These are phyloP conservation scores for Fraxinus pennsylvanica DNA, from an alignment of 257 asterid genomes.

Conservation along the genomic window DNA sequence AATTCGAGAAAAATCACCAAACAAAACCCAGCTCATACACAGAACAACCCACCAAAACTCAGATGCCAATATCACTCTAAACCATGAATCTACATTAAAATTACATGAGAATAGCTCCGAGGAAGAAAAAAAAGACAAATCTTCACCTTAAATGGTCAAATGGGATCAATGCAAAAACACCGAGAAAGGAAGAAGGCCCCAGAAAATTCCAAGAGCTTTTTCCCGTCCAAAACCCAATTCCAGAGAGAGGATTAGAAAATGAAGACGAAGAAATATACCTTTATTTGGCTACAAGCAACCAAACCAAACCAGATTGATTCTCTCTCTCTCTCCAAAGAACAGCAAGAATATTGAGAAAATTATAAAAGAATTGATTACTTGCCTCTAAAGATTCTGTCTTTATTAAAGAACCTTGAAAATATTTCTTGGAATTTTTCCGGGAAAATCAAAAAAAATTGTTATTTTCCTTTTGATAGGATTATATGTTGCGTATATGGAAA, in stretches of 20 bases:
- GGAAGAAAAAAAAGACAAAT: too few species aligned
- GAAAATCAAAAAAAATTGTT: constrained; percentile 33
- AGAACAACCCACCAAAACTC: constrained; percentile 19
- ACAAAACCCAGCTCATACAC: not conserved
- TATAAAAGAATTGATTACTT: constrained; percentile 33
- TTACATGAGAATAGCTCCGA: not conserved
- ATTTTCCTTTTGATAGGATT: constrained; percentile 31
- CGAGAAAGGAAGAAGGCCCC: constrained; percentile 7
- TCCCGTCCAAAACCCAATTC: constrained; percentile 35
- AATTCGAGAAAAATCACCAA: not conserved
- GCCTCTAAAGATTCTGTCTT: constrained; percentile 43
- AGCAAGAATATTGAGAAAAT: constrained; percentile 23
- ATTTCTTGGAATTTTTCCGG: constrained; percentile 26
- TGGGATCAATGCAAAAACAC: constrained; percentile 6
- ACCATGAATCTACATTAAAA: constrained; percentile 12
- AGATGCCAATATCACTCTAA: constrained; percentile 4
- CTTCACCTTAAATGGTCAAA: too few species aligned
- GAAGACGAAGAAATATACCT: constrained; percentile 27
- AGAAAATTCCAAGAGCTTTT: not conserved
- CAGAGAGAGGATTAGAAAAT: constrained; percentile 24
- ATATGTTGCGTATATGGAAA: constrained; percentile 31
- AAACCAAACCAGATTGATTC: constrained; percentile 1
- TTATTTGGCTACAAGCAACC: constrained; percentile 39
- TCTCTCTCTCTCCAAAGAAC: constrained; percentile 8
- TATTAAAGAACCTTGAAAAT: constrained; percentile 49